phyloP scores from a whole-genome alignment of 148 eudicot species.

The Nepenthes gracilis region DNA sequence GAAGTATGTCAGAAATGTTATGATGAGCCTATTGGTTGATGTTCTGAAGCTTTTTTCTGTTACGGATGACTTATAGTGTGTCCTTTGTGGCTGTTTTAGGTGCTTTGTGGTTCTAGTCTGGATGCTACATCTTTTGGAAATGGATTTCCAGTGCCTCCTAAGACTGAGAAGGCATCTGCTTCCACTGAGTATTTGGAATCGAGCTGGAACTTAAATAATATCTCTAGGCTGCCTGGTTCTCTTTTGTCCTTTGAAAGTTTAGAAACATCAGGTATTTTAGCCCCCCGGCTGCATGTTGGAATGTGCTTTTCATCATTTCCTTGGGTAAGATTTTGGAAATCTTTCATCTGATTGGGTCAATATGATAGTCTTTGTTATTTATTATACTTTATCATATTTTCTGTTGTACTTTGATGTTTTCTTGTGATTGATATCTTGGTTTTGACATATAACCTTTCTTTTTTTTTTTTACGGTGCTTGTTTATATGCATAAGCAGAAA shows the following conservation, averaged over 20 bases:
- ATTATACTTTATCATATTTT: background rate
- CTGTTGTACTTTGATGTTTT: background rate
- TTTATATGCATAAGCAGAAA: constrained; percentile 25
- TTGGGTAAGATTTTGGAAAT: constrained; percentile 55
- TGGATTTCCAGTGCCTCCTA: constrained; percentile 21
- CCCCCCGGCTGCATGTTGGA: constrained; percentile 57
- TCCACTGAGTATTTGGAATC: constrained; percentile 25
- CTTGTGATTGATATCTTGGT: background rate
- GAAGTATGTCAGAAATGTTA: constrained; percentile 38
- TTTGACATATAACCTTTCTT: background rate
- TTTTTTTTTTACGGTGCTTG: constrained; percentile 1
- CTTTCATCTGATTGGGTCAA: background rate
- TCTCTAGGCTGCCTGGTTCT: constrained; percentile 53
- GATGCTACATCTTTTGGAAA: constrained; percentile 16
- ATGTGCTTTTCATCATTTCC: constrained; percentile 81
- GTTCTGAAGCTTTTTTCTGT: constrained; percentile 1
- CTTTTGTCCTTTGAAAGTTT: constrained; percentile 53
- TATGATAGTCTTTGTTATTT: background rate
- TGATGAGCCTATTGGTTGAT: background rate
- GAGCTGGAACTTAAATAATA: constrained; percentile 60
- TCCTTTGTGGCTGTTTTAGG: constrained; percentile 29
- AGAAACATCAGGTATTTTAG: constrained; percentile 20
- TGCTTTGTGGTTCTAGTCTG: constrained; percentile 40
- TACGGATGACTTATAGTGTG: constrained; percentile 4
- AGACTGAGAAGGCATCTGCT: constrained; percentile 13